Base-by-base conservation (phyloP, 2,329 filamentous ascomycete species). In the Cadophora malorum region DNA sequence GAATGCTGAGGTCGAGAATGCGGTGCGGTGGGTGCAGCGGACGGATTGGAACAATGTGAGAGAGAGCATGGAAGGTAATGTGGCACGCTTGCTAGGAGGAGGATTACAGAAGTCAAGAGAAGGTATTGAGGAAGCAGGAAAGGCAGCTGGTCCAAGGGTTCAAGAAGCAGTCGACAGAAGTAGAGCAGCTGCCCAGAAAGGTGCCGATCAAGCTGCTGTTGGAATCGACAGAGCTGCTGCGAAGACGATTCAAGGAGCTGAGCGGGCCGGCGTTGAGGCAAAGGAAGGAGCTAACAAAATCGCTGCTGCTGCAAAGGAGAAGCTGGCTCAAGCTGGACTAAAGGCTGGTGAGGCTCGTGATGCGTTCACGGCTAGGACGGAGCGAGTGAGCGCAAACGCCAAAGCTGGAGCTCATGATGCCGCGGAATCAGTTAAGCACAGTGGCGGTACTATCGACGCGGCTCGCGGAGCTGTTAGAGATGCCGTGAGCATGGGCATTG, bases 1-100 rank as follows among this genome's bases (percentile, higher is more conserved):
- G 92, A 95, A 96, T 78, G 79, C 85, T 62, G 91, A 95, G 79
- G 79, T 95, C 45, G 86, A 90, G 78, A 83, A 83, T 69, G 84
- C 90, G 63, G 90, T 91, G 65, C 83, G 83, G 67, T 90, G 87
- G 84, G 85, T 88, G 66, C 88, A 93, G 79, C 83, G 80, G 41
- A 88, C 85, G 69, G 86, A 91, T 78, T 93, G 90, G 90, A 80
- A 82, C 60, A 83, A 84, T 63, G 83, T 89, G 64, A 84, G 88
- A 64, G 86, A 90, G 70, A 82, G 81, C 1, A 79, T 88, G 72
- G 88, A 90, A 77, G 81, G 80, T 16, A 77, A 79, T 38, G 78
- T 82, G 47, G 79, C 79, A 10, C 77, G 80, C n/a, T 70, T 88
- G 72, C 73, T 66, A 71, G 79, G 69, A 72, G 76, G 33, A 73